Percentiles rank a stretch among this genome's conserved stretches.
These are phyloP conservation scores for Heterobasidion irregulare DNA, from an alignment of 1,284 basidiomycete species.

Conservation along the genomic window DNA sequence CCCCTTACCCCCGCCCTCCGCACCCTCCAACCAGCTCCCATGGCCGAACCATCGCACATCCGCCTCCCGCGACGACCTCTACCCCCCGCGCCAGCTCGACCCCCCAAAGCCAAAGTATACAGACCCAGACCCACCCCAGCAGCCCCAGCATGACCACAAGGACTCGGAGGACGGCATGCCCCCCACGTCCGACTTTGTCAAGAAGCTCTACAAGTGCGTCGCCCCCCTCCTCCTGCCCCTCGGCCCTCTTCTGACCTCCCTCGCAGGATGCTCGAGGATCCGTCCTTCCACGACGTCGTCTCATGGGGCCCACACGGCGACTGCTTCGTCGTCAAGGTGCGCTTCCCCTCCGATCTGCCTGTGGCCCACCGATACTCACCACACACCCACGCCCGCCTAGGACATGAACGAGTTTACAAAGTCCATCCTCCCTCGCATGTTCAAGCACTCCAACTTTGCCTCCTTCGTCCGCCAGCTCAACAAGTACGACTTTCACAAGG, in stretches of 20 bases:
- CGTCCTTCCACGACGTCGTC: constrained; percentile 66
- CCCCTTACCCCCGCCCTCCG: constrained; percentile 19
- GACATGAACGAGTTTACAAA: constrained; percentile 99
- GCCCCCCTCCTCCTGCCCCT: constrained; percentile 1
- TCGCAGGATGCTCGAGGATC: constrained; percentile 83
- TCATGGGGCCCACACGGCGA: constrained; percentile 85
- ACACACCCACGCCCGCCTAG: too few relatives aligned
- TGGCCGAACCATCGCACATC: constrained; percentile 25
- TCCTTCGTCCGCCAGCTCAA: constrained; percentile 92
- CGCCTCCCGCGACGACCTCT: constrained; percentile 24
- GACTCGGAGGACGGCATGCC: constrained; percentile 55
- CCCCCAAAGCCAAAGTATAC: constrained; percentile 15
- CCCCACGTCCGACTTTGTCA: constrained; percentile 86
- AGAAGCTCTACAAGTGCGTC: constrained; percentile 85
- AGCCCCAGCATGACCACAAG: constrained; percentile 6
- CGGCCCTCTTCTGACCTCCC: constrained; percentile 4
- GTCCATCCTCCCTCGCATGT: constrained; percentile 87
- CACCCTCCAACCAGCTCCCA: constrained; percentile 19
- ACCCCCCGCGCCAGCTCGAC: constrained; percentile 19
- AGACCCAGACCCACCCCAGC: constrained; percentile 15
- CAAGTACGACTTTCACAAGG: constrained; percentile 99
- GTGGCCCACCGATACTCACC: neutral
- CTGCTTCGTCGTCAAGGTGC: constrained; percentile 81
- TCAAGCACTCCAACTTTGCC: constrained; percentile 97
- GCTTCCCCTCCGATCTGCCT: neutral